Evolutionary conservation across 2,329 filamentous ascomycete genomes (phyloP), one percentile per base, ranked within the genome.

Genomic region (Ascochyta koolunga): DNA sequence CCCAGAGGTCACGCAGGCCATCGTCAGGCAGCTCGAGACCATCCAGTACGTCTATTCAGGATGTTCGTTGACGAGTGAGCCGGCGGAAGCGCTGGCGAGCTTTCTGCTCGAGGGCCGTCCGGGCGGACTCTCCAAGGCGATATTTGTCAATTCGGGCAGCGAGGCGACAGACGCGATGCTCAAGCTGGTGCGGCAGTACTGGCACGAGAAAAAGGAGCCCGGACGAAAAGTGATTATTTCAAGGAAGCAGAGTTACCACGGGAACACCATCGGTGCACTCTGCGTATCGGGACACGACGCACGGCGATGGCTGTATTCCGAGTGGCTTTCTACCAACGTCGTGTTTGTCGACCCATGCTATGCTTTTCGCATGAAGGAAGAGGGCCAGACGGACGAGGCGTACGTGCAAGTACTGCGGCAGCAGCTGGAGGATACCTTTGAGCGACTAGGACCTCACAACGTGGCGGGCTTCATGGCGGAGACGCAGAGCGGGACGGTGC

Each of bases 351-450:
- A 83, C n/a, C 82, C 87, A 0, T 89, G 87, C 64, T 86, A 86
- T 62, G 76, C 82, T 0, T 91, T 89, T 63, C 82, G 86, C 7
- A 82, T 80, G 0, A 81, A 81, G 64, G 60, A 58, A 0, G 62
- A 77, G 0, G 72, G 62, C 0, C 86, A 90, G 61, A 81, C 79
- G 0, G 81, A 85, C 25, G 76, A 78, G 2, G 76, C 79, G 0
- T 91, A 89, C 56, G 83, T 89, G 0, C 67, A 70, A 0, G 78
- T 85, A 19, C 77, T 91, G 11, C 83, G 83, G 0, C 70, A 79
- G 4, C 87, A 91, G 68, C 76, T 92, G 0, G 88, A 91, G 8
- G 79, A 75, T 2, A 86, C 89, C 58, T 90, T 92, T 58, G 67
- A 73, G 11, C 62, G 72, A 0, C 42, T 83, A 0, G 82, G 81